Evolutionary conservation across 768 basidiomycete genomes (phyloP), one percentile per base, ranked within the genome.

Genomic region (Pleurotus cornucopiae): DNA sequence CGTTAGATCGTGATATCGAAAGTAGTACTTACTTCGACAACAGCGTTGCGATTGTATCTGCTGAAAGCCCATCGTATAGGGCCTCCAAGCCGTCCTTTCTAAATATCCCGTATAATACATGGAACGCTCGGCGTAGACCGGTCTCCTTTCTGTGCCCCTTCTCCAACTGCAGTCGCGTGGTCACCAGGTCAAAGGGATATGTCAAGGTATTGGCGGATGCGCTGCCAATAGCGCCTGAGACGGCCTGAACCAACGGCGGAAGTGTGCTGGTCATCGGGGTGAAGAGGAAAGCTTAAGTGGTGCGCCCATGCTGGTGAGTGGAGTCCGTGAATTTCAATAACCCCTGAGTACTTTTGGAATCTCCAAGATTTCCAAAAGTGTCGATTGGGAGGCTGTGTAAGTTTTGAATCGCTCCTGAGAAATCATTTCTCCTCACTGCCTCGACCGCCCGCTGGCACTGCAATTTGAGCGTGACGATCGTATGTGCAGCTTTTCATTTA

Each of bases 171-270:
- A 82, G 66, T 25, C 78, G 71, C 1, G 82, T 82, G 0, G 77
- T 76, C 7, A 82, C 73, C n/a, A 84, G 72, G 62, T 84, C 82
- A 4, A 86, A 73, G 1, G 84, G 84, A 58, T 84, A 86, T 0
- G 77, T 74, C 26, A 82, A 59, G 0, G 75, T 66, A 60, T 82
- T 83, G 0, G 82, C 80, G 5, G 78, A 67, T 1, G 79, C 80
- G 57, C 80, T 80, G 11, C 81, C 84, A 41, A 83, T 68, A 1
- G 80, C 76, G 2, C 83, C 84, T 4, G 82, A 80, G 56, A 77
- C 70, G 0, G 84, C 84, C 60, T 86, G 84, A 0, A 80, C 74
- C 12, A 84, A 70, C 4, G 84, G 84, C 2, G 84, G 82, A 2
- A 86, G 72, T 0, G 78, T 75, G 56, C 79, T 81, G 6, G 83